These are phyloP conservation scores for Gastrolobium villosum DNA, from an alignment of 306 rosid species.

Conservation along the genomic window DNA sequence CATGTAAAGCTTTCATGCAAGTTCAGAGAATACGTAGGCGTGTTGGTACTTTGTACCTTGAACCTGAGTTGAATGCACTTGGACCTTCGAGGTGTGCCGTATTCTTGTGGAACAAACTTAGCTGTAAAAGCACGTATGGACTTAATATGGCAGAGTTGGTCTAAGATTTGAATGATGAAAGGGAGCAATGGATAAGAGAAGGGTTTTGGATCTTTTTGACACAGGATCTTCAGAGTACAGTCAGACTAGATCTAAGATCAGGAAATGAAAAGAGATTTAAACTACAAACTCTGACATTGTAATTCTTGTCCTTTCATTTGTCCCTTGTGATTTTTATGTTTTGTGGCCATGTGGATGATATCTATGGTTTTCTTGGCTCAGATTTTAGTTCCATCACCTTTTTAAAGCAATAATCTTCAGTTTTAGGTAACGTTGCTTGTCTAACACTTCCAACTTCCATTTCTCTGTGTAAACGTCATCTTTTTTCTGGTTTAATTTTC, in stretches of 20 bases:
- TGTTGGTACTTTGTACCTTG: conserved; percentile 82
- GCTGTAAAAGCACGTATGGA: conserved; percentile 79
- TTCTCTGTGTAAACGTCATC: conserved; percentile 34
- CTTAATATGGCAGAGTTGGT: conserved; percentile 76
- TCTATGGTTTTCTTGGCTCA: conserved; percentile 58
- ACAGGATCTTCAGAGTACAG: conserved; percentile 69
- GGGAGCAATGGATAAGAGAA: conserved; percentile 70
- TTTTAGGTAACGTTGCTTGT: conserved; percentile 56
- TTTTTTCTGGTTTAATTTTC: conserved; percentile 51
- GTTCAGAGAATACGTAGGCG: conserved; percentile 79
- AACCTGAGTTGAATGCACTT: conserved; percentile 62
- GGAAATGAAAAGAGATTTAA: conserved; percentile 62
- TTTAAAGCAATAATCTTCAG: conserved; percentile 52
- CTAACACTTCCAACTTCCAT: conserved; percentile 45
- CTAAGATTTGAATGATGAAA: conserved; percentile 63
- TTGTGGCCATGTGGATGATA: conserved; percentile 56
- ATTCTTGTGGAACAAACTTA: conserved; percentile 70
- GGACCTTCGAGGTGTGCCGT: conserved; percentile 62
- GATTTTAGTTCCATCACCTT: conserved; percentile 61
- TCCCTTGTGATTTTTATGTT: conserved; percentile 55
- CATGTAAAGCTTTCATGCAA: conserved; percentile 56
- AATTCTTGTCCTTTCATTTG: conserved; percentile 55
- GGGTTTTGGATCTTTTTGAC: conserved; percentile 67
- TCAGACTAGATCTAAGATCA: conserved; percentile 79
- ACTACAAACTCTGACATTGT: conserved; percentile 79